Percentiles rank a stretch among this genome's conserved stretches.
Conservation (phyloP, 495 filamentous ascomycete genomes). For the Lophiotrema nucula region DNA sequence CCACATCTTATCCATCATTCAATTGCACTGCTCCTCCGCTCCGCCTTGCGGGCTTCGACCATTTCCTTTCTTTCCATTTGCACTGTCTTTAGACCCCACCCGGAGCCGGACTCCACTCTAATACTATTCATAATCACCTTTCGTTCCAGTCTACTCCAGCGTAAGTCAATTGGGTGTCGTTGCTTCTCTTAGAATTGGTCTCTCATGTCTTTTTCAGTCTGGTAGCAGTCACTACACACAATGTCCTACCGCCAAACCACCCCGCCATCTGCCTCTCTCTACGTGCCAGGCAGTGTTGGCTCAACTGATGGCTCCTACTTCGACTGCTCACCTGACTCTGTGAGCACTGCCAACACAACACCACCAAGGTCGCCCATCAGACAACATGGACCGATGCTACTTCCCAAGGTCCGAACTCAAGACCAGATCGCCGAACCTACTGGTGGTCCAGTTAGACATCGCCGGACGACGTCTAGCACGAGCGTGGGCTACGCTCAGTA, state of each 20-base stretch:
- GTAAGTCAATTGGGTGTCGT: constrained; percentile 32
- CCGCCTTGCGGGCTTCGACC: constrained; percentile 16
- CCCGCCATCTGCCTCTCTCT: constrained; percentile 36
- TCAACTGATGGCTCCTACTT: constrained; percentile 56
- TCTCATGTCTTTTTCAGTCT: constrained; percentile 25
- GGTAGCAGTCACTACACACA: constrained; percentile 29
- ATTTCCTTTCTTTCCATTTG: constrained; percentile 32
- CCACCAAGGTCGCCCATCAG: constrained; percentile 69
- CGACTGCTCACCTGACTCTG: constrained; percentile 77
- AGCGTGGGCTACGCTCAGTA: constrained; percentile 49
- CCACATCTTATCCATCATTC: constrained; percentile 9
- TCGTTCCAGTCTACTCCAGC: constrained; percentile 3
- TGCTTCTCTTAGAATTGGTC: neutral
- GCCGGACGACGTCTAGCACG: constrained; percentile 57
- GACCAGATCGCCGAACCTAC: constrained; percentile 70
- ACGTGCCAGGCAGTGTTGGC: constrained; percentile 37
- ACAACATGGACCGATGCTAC: constrained; percentile 74
- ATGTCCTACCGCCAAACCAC: constrained; percentile 42
- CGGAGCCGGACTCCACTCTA: constrained; percentile 35
- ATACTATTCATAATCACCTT: constrained; percentile 35
- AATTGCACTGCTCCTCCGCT: constrained; percentile 24
- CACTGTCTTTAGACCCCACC: constrained; percentile 25
- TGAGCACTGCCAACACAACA: constrained; percentile 69
- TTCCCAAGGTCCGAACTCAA: constrained; percentile 84
- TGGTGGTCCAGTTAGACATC: constrained; percentile 49